These are phyloP conservation scores for Planoprotostelium fungivorum DNA, from an alignment of 78 protist species.

Conservation along the genomic window DNA sequence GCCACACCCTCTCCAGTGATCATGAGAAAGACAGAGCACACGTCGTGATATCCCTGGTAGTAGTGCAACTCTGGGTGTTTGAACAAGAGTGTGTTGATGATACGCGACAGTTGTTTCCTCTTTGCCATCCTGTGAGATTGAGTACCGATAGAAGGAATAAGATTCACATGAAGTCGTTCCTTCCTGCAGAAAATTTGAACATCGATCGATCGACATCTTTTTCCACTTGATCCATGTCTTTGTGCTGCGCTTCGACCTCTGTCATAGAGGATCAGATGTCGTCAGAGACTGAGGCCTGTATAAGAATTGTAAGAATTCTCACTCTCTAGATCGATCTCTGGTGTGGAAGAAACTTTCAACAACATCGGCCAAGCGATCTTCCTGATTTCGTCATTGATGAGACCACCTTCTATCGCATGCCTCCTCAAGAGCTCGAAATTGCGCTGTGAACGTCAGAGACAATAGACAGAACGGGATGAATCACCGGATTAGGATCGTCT, in stretches of 20 bases:
- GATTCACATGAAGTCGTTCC: constrained; percentile 28
- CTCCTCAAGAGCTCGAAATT: background rate
- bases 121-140: constrained; percentile 15
- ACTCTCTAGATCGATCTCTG: background rate
- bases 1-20: constrained; percentile 36
- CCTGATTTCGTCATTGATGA: background rate
- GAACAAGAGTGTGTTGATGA: constrained; percentile 34
- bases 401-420: background rate
- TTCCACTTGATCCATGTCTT: constrained; percentile 53
- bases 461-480: too few species aligned
- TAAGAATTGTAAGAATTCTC: background rate
- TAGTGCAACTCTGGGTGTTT: constrained; percentile 27
- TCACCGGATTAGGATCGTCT: too few species aligned
- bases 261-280: too few species aligned
- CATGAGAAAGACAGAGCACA: constrained; percentile 38
- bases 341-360: background rate
- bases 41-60: constrained; percentile 61
- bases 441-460: background rate
- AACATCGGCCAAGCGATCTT: background rate
- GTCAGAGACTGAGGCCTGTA: too few species aligned
- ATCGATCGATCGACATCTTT: constrained; percentile 65
- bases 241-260: constrained; percentile 6
- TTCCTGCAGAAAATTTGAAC: constrained; percentile 62
- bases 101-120: constrained; percentile 37
- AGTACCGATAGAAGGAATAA: background rate